Conservation (phyloP, 768 basidiomycete genomes). For the Kwoniella newhampshirensis region DNA sequence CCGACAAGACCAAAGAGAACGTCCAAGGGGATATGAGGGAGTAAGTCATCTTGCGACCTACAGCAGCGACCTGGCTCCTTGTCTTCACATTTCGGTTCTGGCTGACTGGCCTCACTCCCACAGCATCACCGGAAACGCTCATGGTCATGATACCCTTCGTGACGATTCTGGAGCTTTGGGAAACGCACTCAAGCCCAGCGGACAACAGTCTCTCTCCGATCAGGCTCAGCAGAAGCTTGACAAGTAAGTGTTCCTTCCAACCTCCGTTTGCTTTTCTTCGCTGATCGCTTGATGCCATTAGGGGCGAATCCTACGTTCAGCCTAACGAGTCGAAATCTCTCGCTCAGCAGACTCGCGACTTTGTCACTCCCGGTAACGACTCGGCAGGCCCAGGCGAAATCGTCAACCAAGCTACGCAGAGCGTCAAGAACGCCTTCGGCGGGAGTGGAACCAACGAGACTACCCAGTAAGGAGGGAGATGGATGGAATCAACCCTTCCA, state of each 20-base stretch:
- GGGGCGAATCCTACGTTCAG: slow-evolving; percentile 19
- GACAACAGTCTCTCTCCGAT: slow-evolving; percentile 15
- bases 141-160: slow-evolving; percentile 15
- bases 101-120: background rate
- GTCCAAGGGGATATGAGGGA: slow-evolving; percentile 14
- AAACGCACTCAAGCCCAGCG: slow-evolving; percentile 14
- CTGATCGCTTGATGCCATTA: background rate
- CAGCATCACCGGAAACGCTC: slow-evolving; percentile 17
- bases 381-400: slow-evolving; percentile 11
- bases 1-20: slow-evolving; percentile 16
- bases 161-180: slow-evolving; percentile 6
- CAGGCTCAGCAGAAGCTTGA: slow-evolving; percentile 18
- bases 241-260: slow-evolving; percentile 12
- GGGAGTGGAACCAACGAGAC: background rate
- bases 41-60: slow-evolving; percentile 12
- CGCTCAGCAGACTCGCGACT: slow-evolving; percentile 16
- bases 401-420: slow-evolving; percentile 3
- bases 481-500: no score
- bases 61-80: no score
- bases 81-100: background rate
- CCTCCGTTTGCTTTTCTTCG: background rate
- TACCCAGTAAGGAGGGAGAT: no score
- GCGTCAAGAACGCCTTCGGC: slow-evolving; percentile 15
- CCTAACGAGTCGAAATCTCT: slow-evolving; percentile 22
- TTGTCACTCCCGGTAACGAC: slow-evolving; percentile 23